Base-by-base conservation (phyloP, 192 early-diverging fungal genomes). In the Backusella liffmaniae region DNA sequence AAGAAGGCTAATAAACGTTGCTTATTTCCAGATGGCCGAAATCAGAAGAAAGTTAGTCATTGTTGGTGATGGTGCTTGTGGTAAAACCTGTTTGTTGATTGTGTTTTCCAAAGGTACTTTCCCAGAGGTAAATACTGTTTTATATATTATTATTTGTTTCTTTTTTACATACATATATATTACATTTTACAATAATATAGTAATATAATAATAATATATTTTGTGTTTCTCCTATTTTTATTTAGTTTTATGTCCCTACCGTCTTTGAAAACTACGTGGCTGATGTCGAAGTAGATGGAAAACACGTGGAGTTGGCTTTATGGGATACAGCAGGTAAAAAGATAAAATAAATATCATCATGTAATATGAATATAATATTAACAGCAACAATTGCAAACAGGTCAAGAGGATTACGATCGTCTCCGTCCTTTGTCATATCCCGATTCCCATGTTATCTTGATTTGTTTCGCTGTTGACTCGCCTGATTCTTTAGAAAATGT, bases 1-100 rank as follows among this genome's bases (percentile, higher is more conserved):
- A 23, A 21, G 9, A 56, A 21, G 18, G n/a, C 53, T 56, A 56
- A 56, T 21, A 56, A 26, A 5, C 21, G 18, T 23, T 56, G 8
- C 23, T 23, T 56, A 23, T 23, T 56, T 56, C 21, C 21, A 70
- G 69, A 73, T 74, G 73, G 68, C 91, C 72, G 91, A 90, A 85
- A 89, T 91, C 80, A 89, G 91, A 77, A 82, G 90, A 79, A 98
- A 98, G 82, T 88, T 97, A 77, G 94, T 98, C 62, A 93, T 97
- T 73, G 93, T 98, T n/a, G 96, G 96, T 56, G 96, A 98, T 80
- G 96, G 96, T 83, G 93, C 94, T 62, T 93, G 92, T 79, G 96
- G 95, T 78, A 98, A 98, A 83, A 97, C 95, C 9, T 98, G 94
- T 81, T 85, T 96, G 76, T 82, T 96, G 76, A 90, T 92, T 76